Evolutionary conservation across 257 asterid species (phyloP), one percentile per base, ranked within the genome.

Genomic region (Cruciata laevipes): DNA sequence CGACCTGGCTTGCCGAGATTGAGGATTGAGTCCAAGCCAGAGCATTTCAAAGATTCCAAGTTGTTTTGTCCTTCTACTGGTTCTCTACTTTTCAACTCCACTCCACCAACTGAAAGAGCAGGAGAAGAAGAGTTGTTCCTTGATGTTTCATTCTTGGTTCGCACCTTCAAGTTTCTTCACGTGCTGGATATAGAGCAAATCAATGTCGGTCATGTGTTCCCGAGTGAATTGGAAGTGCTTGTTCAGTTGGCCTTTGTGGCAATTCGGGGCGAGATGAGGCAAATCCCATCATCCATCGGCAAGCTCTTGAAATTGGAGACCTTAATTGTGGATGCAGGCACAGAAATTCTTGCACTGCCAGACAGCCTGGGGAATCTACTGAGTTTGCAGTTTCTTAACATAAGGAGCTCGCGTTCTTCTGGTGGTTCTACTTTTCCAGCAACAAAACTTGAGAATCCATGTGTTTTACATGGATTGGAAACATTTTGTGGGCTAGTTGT

Each of bases 211-310:
- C 2, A 6, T 3, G n/a, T 47, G 23, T 35, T 55, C 35, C 64
- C 49, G 1, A 31, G 27, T 38, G 56, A 69, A 7, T 7, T 69
- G 18, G 25, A 20, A 21, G n/a, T 42, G 47, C 72, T 58, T 33
- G 72, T 57, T 69, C 66, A 58, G 18, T 25, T 69, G 56, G 61
- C 56, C 38, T 59, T 56, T 30, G 23, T 69, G 23, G 58, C 72
- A 21, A 16, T 57, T 17, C 7, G 24, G 17, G 31, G 56, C 27
- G 51, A n/a, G 58, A 33, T 53, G 27, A 35, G 9, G 13, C 4
- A 10, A 18, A 57, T 53, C 7, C 63, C 71, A 18, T 55, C 71
- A 53, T 67, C 71, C 17, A 53, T 53, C 12, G 44, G 7, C 18
- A 53, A 33, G 23, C 71, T 67, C 33, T 67, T 31, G 1, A 27